phyloP scores from a whole-genome alignment of 2,329 filamentous ascomycete genomes.

The Fusarium phyllophilum region DNA sequence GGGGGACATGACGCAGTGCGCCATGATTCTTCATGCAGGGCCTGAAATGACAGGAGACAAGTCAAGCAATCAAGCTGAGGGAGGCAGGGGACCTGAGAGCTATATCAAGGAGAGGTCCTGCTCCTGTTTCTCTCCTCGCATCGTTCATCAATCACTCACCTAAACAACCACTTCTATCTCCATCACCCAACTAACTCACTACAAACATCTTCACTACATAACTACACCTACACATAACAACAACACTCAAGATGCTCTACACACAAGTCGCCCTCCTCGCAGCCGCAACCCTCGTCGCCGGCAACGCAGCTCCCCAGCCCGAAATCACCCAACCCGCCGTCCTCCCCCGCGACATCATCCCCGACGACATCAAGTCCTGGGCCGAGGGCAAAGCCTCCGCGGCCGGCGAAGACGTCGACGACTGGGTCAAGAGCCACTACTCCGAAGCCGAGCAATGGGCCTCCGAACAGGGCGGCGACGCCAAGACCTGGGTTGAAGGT shows the following conservation, averaged over 20 bases:
- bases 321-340: slow-evolving; percentile 26
- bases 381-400: slow-evolving; percentile 14
- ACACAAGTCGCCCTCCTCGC: slow-evolving; percentile 38
- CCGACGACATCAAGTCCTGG: slow-evolving; percentile 33
- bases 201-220: background rate
- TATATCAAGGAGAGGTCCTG: slow-evolving; percentile 26
- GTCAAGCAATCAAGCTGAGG: slow-evolving; percentile 4
- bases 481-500: slow-evolving; percentile 4
- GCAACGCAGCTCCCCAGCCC: background rate
- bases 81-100: slow-evolving; percentile 1
- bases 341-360: slow-evolving; percentile 28
- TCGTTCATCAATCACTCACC: background rate
- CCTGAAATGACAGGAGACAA: slow-evolving; percentile 7
- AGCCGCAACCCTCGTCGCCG: slow-evolving; percentile 37
- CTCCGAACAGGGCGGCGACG: slow-evolving; percentile 15
- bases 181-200: background rate
- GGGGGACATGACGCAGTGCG: slow-evolving; percentile 22
- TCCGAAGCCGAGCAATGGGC: slow-evolving; percentile 16
- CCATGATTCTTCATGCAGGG: background rate
- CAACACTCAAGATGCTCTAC: slow-evolving; percentile 37
- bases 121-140: background rate
- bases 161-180: background rate
- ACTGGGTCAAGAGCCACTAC: slow-evolving; percentile 22
- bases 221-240: background rate
- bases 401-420: slow-evolving; percentile 2